Percentiles rank a stretch among this genome's conserved stretches.
phyloP scores from a whole-genome alignment of 495 filamentous ascomycete species.

The Annulohypoxylon moriforme region DNA sequence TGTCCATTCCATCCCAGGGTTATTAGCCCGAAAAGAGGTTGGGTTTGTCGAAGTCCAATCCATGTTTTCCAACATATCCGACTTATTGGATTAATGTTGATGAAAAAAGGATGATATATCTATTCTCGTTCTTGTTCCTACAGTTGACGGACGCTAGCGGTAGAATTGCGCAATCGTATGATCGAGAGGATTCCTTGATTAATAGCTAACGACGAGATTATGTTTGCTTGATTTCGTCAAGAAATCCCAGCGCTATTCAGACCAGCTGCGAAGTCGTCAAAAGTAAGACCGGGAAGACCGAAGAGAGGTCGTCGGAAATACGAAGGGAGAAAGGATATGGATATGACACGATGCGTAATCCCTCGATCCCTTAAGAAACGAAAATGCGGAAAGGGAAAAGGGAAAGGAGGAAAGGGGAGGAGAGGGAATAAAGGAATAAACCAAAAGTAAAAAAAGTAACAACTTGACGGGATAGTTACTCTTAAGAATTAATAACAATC shows the following conservation, averaged over 20 bases:
- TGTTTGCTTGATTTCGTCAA: slow-evolving; percentile 22
- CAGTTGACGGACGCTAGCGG: background rate
- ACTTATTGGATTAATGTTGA: background rate
- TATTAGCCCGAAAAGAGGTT: slow-evolving; percentile 70
- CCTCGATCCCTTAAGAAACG: background rate
- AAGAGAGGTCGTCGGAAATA: slow-evolving; percentile 10
- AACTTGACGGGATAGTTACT: slow-evolving; percentile 1
- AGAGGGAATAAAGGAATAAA: background rate
- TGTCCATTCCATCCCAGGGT: slow-evolving; percentile 55
- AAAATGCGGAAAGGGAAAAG: background rate
- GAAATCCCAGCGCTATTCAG: slow-evolving; percentile 37
- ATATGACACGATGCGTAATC: background rate
- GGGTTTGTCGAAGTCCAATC: slow-evolving; percentile 65
- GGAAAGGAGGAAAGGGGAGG: background rate
- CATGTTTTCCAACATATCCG: slow-evolving; percentile 23
- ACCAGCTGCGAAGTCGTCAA: slow-evolving; percentile 35
- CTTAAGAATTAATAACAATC: slow-evolving; percentile 11
- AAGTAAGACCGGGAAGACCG: slow-evolving; percentile 7
- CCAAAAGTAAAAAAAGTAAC: background rate
- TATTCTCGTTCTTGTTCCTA: slow-evolving; percentile 4
- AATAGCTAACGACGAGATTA: slow-evolving; percentile 6
- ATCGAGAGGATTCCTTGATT: slow-evolving; percentile 2
- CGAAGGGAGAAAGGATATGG: background rate
- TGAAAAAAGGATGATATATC: background rate
- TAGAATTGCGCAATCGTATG: slow-evolving; percentile 1